Base-by-base conservation (phyloP, 116 monocot species). In the Cymodocea nodosa region DNA sequence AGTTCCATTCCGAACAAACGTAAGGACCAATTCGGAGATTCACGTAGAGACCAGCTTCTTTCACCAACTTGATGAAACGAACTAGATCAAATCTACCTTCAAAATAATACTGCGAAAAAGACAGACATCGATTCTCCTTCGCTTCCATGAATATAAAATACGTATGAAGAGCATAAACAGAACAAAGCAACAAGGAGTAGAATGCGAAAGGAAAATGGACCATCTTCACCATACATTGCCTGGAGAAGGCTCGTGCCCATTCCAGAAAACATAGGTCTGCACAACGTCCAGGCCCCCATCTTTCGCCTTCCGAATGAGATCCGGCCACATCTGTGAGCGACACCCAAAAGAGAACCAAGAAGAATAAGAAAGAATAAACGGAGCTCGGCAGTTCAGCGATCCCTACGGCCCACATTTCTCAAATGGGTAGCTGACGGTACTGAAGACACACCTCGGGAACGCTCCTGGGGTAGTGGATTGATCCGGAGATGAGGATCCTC, bases 1-100 rank as follows among this genome's bases (percentile, higher is more conserved):
- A 86, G 70, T 98, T 98, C 97, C 97, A 98, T 64, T 98, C 92
- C 51, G 93, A 88, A 63, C 85, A 93, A 65, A 93, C 78, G 70
- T 88, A 93, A 48, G 88, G 93, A 7, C 88, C 93, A 60, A 93
- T 78, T 19, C 88, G 80, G 69, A 93, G 85, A 80, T 88, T 64
- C 80, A 85, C 80, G 23, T 83, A 93, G 35, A 93, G 81, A 16
- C 88, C 85, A 15, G 93, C 85, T 66, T 87, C 72, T 77, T 85
- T 79, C 71, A 88, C 88, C 52, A 88, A 60, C 69, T 85, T 93
- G 63, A 93, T 66, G 57, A 93, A 93, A 11, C 72, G 70, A 72
- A 88, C 88, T 19, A 93, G 68, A 63, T 93, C 85, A 52, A 79
- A 93, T 52, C 88, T 85, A 19, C 65, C 88, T 59, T 65, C 81